A percentile compares a stretch with the other conserved stretches of the same genome.
These are phyloP conservation scores for Aspergillus heteromorphus DNA, from an alignment of 495 filamentous ascomycete genomes.

Conservation along the genomic window DNA sequence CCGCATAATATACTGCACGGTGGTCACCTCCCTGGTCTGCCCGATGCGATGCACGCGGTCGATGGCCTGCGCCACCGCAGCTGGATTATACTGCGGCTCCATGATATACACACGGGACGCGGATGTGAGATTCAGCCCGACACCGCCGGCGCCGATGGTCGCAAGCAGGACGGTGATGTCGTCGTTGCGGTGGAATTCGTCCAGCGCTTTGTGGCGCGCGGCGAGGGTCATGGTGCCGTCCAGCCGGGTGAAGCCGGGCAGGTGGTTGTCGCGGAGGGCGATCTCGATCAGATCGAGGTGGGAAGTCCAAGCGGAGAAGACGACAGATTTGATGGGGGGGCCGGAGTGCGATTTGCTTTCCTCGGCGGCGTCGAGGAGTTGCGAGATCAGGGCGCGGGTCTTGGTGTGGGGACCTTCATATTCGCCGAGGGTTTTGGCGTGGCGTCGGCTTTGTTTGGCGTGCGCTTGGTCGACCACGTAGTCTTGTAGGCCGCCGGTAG, in stretches of 20 bases:
- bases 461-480: conserved; percentile 48
- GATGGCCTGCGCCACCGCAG: conserved; percentile 87
- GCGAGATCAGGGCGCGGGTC: conserved; percentile 68
- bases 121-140: conserved; percentile 85
- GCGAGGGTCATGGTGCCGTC: conserved; percentile 80
- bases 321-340: conserved; percentile 76
- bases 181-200: conserved; percentile 68
- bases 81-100: conserved; percentile 97
- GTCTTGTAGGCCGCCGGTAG: conserved; percentile 54
- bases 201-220: conserved; percentile 65
- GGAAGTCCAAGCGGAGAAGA: conserved; percentile 91
- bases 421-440: conserved; percentile 55
- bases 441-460: conserved; percentile 45
- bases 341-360: conserved; percentile 60
- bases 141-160: conserved; percentile 86
- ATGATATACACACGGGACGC: conserved; percentile 89
- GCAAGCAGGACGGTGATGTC: conserved; percentile 75
- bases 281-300: conserved; percentile 91
- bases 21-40: conserved; percentile 77
- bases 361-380: conserved; percentile 53
- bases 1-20: conserved; percentile 80
- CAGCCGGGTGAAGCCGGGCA: conserved; percentile 66
- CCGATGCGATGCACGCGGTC: conserved; percentile 93
- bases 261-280: conserved; percentile 62
- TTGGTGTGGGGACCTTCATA: conserved; percentile 90